Conservation (phyloP, 2,329 filamentous ascomycete species). For the Cyclaneusma minus region DNA sequence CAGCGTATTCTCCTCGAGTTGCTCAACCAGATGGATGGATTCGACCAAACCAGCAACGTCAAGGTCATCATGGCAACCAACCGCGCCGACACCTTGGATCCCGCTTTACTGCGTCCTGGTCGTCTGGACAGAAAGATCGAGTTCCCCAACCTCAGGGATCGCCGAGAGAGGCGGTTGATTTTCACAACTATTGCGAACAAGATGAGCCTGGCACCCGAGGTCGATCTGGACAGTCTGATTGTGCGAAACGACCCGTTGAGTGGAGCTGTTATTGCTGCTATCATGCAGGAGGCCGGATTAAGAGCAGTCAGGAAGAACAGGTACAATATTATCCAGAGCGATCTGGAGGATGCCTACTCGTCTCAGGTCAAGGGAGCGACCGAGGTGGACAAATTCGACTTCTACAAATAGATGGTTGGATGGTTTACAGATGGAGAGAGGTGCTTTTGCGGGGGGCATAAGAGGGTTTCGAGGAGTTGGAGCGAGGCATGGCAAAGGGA, state of each 20-base stretch:
- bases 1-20: constrained; percentile 96
- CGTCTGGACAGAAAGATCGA: constrained; percentile 97
- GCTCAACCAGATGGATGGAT: constrained; percentile 99
- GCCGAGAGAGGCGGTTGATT: constrained; percentile 87
- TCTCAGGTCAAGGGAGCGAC: constrained; percentile 81
- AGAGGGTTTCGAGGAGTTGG: constrained; percentile 1
- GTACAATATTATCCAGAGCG: constrained; percentile 97
- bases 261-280: constrained; percentile 90
- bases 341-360: constrained; percentile 93
- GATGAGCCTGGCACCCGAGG: constrained; percentile 94
- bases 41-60: constrained; percentile 97
- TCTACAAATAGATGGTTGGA: constrained; percentile 52
- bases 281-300: constrained; percentile 97
- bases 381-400: constrained; percentile 72
- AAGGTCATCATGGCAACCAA: constrained; percentile 99
- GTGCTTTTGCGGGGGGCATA: background rate
- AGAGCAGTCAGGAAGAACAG: constrained; percentile 92
- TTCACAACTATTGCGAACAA: constrained; percentile 94
- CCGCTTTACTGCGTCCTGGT: constrained; percentile 82
- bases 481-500: constrained; percentile 7
- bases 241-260: constrained; percentile 92
- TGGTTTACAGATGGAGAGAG: background rate
- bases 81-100: constrained; percentile 91
- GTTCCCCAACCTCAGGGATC: constrained; percentile 87
- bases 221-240: constrained; percentile 90